A percentile compares a stretch with the other conserved stretches of the same genome.
Evolutionary conservation across 2,329 filamentous ascomycete genomes (phyloP).

Genomic region (Trichoderma polysporum): DNA sequence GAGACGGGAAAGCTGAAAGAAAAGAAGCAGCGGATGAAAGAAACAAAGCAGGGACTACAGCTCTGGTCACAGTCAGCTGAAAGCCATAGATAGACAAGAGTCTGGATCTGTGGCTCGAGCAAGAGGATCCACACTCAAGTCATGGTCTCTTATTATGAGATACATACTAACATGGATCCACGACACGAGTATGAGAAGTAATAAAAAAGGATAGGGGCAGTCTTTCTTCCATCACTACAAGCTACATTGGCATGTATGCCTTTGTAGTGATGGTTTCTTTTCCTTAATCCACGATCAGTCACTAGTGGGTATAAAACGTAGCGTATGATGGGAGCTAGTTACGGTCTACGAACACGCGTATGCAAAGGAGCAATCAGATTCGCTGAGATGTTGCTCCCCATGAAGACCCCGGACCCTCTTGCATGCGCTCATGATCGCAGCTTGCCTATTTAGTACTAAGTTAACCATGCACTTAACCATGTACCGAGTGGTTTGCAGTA

Average conservation of each 20-base stretch:
- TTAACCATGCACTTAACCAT: not conserved
- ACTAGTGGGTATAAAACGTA: not conserved
- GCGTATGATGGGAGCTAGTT: not conserved
- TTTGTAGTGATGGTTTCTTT: not conserved
- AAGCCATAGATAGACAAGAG: not conserved
- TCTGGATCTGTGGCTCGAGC: not conserved
- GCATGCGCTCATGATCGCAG: not conserved
- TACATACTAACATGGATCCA: not conserved
- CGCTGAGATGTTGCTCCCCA: not conserved
- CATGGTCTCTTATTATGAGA: not conserved
- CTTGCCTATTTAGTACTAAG: not conserved
- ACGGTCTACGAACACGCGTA: constrained; percentile 2
- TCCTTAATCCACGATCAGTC: not conserved
- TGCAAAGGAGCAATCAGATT: constrained; percentile 3
- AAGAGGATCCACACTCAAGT: not conserved
- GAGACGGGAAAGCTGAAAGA: not conserved
- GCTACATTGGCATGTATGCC: not conserved
- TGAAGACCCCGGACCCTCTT: not conserved
- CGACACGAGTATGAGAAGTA: not conserved
- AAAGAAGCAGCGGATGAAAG: not conserved
- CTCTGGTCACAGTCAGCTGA: not conserved
- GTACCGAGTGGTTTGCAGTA: not conserved
- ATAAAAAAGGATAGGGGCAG: not conserved
- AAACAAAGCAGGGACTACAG: not conserved
- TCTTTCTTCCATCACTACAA: no score